Conservation (phyloP, 768 basidiomycete species). For the Arthromyces matolae region DNA sequence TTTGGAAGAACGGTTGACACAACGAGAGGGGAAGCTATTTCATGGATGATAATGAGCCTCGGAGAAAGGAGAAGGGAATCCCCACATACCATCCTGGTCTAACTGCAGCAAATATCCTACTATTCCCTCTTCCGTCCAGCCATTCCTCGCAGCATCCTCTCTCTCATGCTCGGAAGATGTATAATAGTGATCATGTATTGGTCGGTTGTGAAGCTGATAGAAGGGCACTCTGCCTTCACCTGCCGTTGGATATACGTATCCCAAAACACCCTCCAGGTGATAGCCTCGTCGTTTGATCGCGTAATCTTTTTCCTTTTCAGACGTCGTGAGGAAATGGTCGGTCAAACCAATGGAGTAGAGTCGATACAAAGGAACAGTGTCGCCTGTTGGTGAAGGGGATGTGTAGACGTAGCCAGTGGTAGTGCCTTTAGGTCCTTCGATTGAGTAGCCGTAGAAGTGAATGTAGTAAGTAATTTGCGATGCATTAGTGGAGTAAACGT, state of each 20-base stretch:
- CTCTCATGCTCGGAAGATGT: slow-evolving; percentile 18
- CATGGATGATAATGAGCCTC: too few relatives aligned
- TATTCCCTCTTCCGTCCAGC: slow-evolving; percentile 19
- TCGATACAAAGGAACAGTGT: slow-evolving; percentile 20
- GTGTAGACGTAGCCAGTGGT: slow-evolving; percentile 17
- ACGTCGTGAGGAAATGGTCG: slow-evolving; percentile 20
- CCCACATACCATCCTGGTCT: slow-evolving; percentile 11
- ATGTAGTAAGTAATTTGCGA: slow-evolving; percentile 17
- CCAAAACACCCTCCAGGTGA: slow-evolving; percentile 18
- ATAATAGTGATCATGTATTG: slow-evolving; percentile 20
- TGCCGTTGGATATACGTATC: slow-evolving; percentile 15
- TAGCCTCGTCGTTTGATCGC: slow-evolving; percentile 20
- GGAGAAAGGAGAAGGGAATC: too few relatives aligned
- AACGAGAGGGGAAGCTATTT: too few relatives aligned
- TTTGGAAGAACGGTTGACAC: too few relatives aligned
- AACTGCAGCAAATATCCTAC: slow-evolving; percentile 14
- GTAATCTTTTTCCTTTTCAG: slow-evolving; percentile 11
- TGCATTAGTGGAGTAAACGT: slow-evolving; percentile 20
- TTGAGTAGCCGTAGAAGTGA: slow-evolving; percentile 19
- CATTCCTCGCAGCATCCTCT: slow-evolving; percentile 21
- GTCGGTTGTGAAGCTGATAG: slow-evolving; percentile 17
- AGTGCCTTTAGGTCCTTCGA: slow-evolving; percentile 20
- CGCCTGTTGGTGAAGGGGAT: slow-evolving; percentile 5
- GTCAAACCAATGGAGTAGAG: slow-evolving; percentile 17
- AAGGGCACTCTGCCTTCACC: slow-evolving; percentile 17